phyloP scores from a whole-genome alignment of 2,329 filamentous ascomycete species.

The Chaetomium olivaceum region DNA sequence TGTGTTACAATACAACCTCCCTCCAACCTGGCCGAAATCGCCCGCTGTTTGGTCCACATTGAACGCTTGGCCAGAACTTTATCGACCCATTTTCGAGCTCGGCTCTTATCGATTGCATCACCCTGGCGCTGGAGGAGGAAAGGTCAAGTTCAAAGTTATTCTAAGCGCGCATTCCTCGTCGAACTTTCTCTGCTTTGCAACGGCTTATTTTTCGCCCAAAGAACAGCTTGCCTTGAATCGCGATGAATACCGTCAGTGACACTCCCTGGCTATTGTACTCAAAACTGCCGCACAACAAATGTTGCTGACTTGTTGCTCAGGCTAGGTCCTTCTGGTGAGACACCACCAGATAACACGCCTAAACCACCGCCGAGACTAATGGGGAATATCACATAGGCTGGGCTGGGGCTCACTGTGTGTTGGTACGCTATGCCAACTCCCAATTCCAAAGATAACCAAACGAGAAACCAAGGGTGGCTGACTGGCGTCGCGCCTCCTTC shows the following conservation, averaged over 20 bases:
- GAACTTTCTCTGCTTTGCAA: background rate
- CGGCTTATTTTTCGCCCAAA: background rate
- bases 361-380: constrained; percentile 16
- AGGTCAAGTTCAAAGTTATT: background rate
- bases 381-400: constrained; percentile 57
- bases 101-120: constrained; percentile 33
- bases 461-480: background rate
- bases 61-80: background rate
- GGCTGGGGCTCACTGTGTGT: constrained; percentile 89
- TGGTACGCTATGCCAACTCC: constrained; percentile 51
- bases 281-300: background rate
- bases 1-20: constrained; percentile 1
- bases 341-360: constrained; percentile 20
- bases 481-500: constrained; percentile 26
- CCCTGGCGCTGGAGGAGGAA: constrained; percentile 23
- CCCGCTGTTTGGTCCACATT: background rate
- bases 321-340: constrained; percentile 66
- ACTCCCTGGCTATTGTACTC: background rate
- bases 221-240: background rate
- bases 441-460: constrained; percentile 1
- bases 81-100: background rate
- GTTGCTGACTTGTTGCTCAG: constrained; percentile 40
- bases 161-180: background rate
- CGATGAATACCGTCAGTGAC: constrained; percentile 57
- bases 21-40: background rate